Evolutionary conservation across 202 grass and related monocot genomes (phyloP), one percentile per base, ranked within the genome.

Genomic region (Bolboschoenoplectus hybrid): DNA sequence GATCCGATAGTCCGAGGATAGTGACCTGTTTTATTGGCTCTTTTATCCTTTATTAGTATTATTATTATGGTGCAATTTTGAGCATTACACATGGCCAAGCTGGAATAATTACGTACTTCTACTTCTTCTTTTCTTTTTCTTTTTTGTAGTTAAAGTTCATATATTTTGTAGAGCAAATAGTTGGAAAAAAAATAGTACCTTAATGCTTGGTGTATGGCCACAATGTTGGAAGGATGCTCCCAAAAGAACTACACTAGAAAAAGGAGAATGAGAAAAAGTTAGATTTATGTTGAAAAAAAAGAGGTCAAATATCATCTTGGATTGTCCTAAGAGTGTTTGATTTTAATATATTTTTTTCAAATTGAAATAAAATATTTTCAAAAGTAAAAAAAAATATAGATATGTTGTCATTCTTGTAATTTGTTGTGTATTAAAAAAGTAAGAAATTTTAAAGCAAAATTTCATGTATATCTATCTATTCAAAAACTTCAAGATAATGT

Each of bases 1-100:
- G 51, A 35, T 79, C 52, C 35, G 52, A 79, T n/a, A 9, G 52
- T 79, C 75, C 75, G 75, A 79, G 51, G 51, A 79, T 57, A 35
- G 26, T 58, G 52, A 79, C 7, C 52, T 14, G 16, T 60, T 61
- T 61, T 80, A 61, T 80, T 43, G 36, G 53, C 7, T 61, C 12
- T 11, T 26, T 80, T 38, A 19, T 20, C 1, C 36, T 80, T 60
- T 80, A 80, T 57, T 57, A 57, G 26, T 26, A 26, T 26, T 26
- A 26, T 26, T 26, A 26, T 26, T 26, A 26, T 26, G 0, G 51
- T 17, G 74, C 74, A 57, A 36, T 7, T 19, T 73, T 49, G 13
- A 70, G n/a, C 7, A 57, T 12, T 40, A 79, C 74, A 58, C 46
- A 41, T 79, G 52, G 45, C 13, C 35, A 60, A 79, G 34, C 75